phyloP scores from a whole-genome alignment of 129 eudicot species.

The Artemisia tridentata region DNA sequence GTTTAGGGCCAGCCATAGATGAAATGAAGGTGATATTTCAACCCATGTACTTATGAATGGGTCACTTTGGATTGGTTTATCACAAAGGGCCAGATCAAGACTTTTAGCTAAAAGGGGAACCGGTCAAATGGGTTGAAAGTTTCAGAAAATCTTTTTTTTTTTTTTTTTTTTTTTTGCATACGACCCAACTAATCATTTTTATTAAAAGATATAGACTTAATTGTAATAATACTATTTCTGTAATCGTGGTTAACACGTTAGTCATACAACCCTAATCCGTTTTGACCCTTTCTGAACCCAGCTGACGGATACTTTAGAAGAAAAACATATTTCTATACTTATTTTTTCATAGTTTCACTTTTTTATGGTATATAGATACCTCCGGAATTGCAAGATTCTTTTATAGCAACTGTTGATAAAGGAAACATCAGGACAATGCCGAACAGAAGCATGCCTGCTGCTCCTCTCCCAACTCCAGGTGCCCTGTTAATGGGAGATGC shows the following conservation, averaged over 20 bases:
- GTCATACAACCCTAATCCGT: too few species aligned
- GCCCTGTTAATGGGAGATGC: conserved; percentile 91
- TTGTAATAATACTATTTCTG: too few species aligned
- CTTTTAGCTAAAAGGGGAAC: background rate
- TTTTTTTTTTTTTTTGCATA: too few species aligned
- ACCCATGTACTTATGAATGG: background rate
- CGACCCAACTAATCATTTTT: too few species aligned
- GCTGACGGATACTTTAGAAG: background rate
- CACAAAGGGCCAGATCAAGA: background rate
- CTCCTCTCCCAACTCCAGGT: conserved; percentile 86
- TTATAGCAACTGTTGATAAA: conserved; percentile 63
- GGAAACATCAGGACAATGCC: conserved; percentile 86
- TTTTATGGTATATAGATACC: conserved; percentile 46
- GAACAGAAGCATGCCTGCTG: conserved; percentile 96
- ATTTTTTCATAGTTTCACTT: conserved; percentile 1
- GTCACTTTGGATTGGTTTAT: background rate
- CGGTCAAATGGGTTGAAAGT: background rate
- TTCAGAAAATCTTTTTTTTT: too few species aligned
- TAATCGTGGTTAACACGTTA: too few species aligned
- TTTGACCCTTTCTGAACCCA: too few species aligned
- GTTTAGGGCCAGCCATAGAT: too few species aligned
- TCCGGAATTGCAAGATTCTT: conserved; percentile 57
- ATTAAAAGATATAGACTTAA: too few species aligned
- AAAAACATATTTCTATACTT: background rate
- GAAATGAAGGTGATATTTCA: background rate